These are phyloP conservation scores for Gossypium sturtianum DNA, from an alignment of 345 rosid species.

Conservation along the genomic window DNA sequence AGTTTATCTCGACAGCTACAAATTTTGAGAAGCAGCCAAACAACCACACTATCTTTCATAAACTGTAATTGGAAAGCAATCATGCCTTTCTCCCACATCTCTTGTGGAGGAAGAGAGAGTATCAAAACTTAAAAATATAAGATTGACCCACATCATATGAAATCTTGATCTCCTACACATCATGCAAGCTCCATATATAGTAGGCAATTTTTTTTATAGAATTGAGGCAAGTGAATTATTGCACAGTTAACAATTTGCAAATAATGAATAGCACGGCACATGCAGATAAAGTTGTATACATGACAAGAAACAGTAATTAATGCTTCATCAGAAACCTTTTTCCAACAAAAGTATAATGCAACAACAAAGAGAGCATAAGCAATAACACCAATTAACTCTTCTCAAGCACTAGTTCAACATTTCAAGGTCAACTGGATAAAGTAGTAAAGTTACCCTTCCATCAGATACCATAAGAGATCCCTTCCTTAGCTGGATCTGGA, in stretches of 20 bases:
- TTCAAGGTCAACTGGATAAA: not conserved
- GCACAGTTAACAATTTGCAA: not conserved
- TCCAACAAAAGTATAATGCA: not conserved
- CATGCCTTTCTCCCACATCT: not conserved
- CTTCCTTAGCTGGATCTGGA: conserved; percentile 50
- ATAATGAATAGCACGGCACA: not conserved
- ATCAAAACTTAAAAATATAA: not conserved
- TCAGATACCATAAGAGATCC: conserved; percentile 70
- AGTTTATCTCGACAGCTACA: not conserved
- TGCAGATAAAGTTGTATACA: not conserved
- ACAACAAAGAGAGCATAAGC: not conserved
- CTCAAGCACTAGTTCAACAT: not conserved
- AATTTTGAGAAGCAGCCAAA: not conserved
- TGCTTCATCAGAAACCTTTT: not conserved
- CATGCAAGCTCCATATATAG: not conserved
- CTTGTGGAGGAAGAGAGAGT: not conserved
- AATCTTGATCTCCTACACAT: not conserved
- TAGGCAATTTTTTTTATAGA: not conserved
- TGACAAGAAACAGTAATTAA: not conserved
- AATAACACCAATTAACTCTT: conserved; percentile 9
- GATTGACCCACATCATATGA: not conserved
- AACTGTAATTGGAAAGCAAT: not conserved
- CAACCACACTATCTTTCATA: not conserved
- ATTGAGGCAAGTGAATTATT: not conserved
- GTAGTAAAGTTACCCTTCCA: conserved; percentile 60